These are phyloP conservation scores for Colletotrichum sp. DNA, from an alignment of 2,329 filamentous ascomycete species.

Conservation along the genomic window DNA sequence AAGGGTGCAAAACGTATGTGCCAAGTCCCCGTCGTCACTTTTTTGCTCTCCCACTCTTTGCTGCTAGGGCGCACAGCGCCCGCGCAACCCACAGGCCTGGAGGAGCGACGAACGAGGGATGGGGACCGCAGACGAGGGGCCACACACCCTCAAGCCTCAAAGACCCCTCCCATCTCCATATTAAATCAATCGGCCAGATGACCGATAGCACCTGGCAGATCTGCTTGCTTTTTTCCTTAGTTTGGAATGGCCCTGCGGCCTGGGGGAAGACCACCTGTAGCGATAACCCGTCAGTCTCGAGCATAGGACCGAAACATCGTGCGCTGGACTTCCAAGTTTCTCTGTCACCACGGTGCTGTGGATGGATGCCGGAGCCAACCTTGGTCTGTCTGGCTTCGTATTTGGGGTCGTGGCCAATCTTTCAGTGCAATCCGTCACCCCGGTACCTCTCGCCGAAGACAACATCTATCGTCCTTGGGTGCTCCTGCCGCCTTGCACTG, in stretches of 20 bases:
- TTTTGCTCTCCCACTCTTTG: not conserved
- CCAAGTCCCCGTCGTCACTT: constrained; percentile 12
- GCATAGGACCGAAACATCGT: not conserved
- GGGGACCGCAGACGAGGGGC: not conserved
- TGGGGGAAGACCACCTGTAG: not conserved
- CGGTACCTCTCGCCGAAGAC: not conserved
- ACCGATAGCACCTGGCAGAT: constrained; percentile 12
- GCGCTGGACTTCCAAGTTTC: not conserved
- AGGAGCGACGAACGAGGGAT: not conserved
- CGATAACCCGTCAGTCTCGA: not conserved
- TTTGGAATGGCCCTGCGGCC: not conserved
- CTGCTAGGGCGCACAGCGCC: not conserved
- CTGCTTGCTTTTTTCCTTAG: constrained; percentile 14
- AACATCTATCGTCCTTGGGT: not conserved
- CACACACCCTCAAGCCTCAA: constrained; percentile 6
- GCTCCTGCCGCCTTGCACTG: not conserved
- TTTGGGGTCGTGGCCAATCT: not conserved
- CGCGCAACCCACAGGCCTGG: not conserved
- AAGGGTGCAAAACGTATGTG: constrained; percentile 13
- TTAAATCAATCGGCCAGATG: constrained; percentile 18
- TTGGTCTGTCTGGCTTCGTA: not conserved
- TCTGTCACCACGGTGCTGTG: not conserved
- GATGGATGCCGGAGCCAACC: not conserved
- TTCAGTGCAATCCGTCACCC: not conserved
- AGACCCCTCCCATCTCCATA: constrained; percentile 14